Conservation (phyloP, 73 alveolate species). For the Stentor roeselii region DNA sequence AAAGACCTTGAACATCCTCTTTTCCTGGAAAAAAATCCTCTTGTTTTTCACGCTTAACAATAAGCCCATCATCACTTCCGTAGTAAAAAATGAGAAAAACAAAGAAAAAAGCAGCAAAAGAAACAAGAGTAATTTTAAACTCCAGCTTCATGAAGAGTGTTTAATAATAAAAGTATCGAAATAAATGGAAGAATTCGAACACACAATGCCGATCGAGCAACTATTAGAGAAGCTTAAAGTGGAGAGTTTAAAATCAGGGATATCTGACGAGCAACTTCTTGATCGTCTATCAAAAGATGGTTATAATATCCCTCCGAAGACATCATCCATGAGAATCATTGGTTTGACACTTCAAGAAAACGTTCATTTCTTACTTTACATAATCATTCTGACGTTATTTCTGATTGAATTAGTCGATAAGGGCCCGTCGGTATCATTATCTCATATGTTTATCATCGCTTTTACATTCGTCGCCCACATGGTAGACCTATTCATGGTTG, state of each 20-base stretch:
- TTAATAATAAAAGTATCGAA: not conserved
- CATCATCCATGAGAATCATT: not conserved
- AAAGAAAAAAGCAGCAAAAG: no score
- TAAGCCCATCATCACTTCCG: no score
- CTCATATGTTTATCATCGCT: not conserved
- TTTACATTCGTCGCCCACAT: not conserved
- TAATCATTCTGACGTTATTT: not conserved
- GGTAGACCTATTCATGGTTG: not conserved
- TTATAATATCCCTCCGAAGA: not conserved
- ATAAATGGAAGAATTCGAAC: slow-evolving; percentile 1
- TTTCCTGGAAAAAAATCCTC: no score
- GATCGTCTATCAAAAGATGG: not conserved
- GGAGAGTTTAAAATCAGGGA: not conserved
- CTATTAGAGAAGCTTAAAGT: not conserved
- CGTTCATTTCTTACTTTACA: not conserved
- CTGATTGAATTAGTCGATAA: not conserved
- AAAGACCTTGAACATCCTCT: no score
- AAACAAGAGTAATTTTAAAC: no score
- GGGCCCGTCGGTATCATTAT: not conserved
- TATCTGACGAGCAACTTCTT: not conserved
- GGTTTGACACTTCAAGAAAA: not conserved
- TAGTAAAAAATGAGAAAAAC: no score
- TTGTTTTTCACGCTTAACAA: no score
- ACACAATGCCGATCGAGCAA: not conserved
- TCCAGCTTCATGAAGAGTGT: no score